These are phyloP conservation scores for Lumnitzera racemosa DNA, from an alignment of 345 rosid species.

Conservation along the genomic window DNA sequence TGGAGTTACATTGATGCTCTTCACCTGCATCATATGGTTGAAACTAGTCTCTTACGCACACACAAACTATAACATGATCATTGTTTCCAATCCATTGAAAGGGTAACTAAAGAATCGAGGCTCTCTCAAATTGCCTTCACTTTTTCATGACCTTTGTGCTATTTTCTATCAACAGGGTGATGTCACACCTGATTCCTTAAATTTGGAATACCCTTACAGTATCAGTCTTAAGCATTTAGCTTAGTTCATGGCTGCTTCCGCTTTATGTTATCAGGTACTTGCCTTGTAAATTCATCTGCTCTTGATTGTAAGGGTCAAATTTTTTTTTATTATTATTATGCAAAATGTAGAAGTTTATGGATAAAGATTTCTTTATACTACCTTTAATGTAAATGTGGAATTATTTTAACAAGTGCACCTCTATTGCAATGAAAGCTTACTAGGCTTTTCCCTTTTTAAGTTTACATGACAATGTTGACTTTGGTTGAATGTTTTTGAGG, in stretches of 20 bases:
- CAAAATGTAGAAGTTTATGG: not conserved
- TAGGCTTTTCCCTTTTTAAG: no score
- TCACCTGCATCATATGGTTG: slow-evolving; percentile 93
- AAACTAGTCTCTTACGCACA: slow-evolving; percentile 94
- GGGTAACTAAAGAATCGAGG: slow-evolving; percentile 31
- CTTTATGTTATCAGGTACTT: slow-evolving; percentile 92
- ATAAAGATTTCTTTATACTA: no score
- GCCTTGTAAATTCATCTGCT: not conserved
- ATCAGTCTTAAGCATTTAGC: slow-evolving; percentile 69
- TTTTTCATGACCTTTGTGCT: not conserved
- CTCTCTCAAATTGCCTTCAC: no score
- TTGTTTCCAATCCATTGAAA: slow-evolving; percentile 47
- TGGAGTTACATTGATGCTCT: slow-evolving; percentile 83
- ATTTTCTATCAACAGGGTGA: slow-evolving; percentile 37
- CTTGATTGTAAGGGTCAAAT: not conserved
- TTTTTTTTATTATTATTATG: not conserved
- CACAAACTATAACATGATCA: slow-evolving; percentile 77
- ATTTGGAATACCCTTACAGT: slow-evolving; percentile 31
- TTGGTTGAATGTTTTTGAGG: no score
- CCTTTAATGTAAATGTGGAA: no score
- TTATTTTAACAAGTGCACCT: no score
- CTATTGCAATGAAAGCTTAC: no score
- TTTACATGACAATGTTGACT: no score
- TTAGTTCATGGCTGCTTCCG: slow-evolving; percentile 95
- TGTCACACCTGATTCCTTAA: slow-evolving; percentile 13